phyloP scores from a whole-genome alignment of 2,329 filamentous ascomycete species.

The Calonectria crousiana region DNA sequence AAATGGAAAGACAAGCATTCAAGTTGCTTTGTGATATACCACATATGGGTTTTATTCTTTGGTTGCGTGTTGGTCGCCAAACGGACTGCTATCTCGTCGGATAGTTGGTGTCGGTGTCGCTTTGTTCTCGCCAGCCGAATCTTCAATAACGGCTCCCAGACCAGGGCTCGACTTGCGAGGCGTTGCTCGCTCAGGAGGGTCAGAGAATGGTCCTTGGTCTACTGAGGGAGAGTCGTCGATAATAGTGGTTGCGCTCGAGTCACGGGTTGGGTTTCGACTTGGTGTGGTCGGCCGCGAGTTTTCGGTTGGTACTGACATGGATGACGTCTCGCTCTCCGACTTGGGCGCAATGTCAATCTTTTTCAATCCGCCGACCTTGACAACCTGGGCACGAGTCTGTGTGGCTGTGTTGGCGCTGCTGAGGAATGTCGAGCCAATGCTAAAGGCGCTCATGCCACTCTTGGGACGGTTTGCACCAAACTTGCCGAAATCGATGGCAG shows the following conservation, averaged over 20 bases:
- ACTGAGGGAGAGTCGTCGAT: slow-evolving; percentile 62
- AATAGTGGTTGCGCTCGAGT: slow-evolving; percentile 61
- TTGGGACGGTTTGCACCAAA: slow-evolving; percentile 63
- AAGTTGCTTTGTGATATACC: slow-evolving; percentile 27
- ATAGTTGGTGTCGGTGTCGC: not conserved
- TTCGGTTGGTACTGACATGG: slow-evolving; percentile 28
- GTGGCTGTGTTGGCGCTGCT: slow-evolving; percentile 73
- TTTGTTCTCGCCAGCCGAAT: slow-evolving; percentile 53
- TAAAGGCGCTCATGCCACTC: slow-evolving; percentile 71
- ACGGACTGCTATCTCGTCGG: slow-evolving; percentile 60
- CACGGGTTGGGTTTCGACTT: slow-evolving; percentile 44
- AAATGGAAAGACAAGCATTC: not conserved
- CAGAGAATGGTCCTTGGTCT: slow-evolving; percentile 72
- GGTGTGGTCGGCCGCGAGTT: slow-evolving; percentile 38
- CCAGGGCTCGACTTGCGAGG: slow-evolving; percentile 51
- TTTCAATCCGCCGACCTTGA: slow-evolving; percentile 68
- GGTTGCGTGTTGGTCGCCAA: slow-evolving; percentile 70
- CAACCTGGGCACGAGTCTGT: slow-evolving; percentile 69
- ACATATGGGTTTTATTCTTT: slow-evolving; percentile 53
- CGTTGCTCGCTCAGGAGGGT: slow-evolving; percentile 58
- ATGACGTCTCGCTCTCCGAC: slow-evolving; percentile 50
- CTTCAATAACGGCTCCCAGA: slow-evolving; percentile 68
- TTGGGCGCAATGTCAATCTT: slow-evolving; percentile 56
- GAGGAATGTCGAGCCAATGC: slow-evolving; percentile 76
- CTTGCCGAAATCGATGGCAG: slow-evolving; percentile 75